Conservation (phyloP, 208 protist genomes). For the Wallacemonas collosoma region DNA sequence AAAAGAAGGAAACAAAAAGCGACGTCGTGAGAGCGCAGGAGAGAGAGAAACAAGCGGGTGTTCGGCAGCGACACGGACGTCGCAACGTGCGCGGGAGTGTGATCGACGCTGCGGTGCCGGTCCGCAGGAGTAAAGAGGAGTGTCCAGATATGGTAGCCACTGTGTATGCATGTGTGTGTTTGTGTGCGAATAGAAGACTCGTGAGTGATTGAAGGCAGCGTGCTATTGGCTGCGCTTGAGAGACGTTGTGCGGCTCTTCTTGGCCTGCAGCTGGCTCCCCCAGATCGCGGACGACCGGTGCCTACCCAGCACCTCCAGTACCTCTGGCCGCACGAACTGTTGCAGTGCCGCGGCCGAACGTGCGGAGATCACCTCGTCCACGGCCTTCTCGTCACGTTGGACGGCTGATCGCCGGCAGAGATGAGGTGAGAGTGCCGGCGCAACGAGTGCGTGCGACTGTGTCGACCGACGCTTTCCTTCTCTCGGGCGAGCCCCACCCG, state of each 20-base stretch:
- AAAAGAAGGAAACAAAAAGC: no score
- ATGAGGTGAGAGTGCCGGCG: conserved; percentile 2
- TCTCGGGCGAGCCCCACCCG: background rate
- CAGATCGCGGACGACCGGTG: background rate
- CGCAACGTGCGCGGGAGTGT: no score
- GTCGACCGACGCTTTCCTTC: background rate
- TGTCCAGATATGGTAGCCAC: no score
- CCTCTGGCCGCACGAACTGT: conserved; percentile 6
- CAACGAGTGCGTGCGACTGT: background rate
- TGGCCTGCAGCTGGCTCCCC: background rate
- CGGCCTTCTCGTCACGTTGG: background rate
- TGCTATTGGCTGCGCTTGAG: background rate
- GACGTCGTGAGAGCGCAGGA: no score
- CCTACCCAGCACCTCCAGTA: conserved; percentile 1
- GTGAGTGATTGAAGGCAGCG: no score
- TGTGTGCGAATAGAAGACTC: background rate
- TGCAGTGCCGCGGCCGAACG: conserved; percentile 2
- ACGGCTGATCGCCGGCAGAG: background rate
- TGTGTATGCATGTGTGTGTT: background rate
- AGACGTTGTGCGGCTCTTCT: background rate
- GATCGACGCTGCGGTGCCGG: no score
- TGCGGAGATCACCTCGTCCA: conserved; percentile 10
- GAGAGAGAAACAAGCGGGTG: no score
- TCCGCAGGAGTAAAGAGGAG: no score
- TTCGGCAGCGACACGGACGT: no score